Base-by-base conservation (phyloP, 306 rosid species). In the Vigna unguiculata region DNA sequence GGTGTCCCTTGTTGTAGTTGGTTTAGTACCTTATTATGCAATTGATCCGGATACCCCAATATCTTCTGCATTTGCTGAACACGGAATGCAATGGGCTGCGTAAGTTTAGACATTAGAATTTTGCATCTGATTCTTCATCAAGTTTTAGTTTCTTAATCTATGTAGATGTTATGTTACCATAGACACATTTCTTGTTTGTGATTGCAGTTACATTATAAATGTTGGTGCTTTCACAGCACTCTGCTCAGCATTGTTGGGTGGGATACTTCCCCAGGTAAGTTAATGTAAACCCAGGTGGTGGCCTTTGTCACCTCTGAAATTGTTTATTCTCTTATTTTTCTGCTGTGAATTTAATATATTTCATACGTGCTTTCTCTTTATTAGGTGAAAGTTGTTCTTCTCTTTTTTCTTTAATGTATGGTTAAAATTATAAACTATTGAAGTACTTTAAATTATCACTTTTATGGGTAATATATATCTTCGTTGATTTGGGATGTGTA, bases 31-130 rank as follows among this genome's bases (percentile, higher is more conserved):
- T 67, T 95, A 92, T 77, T 72, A 90, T 79, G 92, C 83, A 32
- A 89, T 95, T 81, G 85, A 95, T 86, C 99, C 96, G 2, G 99
- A 95, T 79, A 95, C 97, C 12, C 99, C 99, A 28, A 90, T 95
- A 75, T 92, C 99, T 6, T 75, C 89, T 76, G 97, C 99, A 57
- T 92, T 95, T 87, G 79, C 96, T 69, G 74, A 71, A 46, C 85
- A 90, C 60, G 99, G 97, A 73, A 75, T 95, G 92, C 86, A 89
- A 62, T 92, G 99, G 98, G 97, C 97, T 14, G 96, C 86, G 97
- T 95, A 83, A 90, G 97, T 85, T 59, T 67, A 51, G 43, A 38
- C 43, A 38, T 38, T 8, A 38, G 54, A 74, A 25, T 41, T 60
- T 69, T 58, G 69, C 25, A 79, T 64, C 11, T 78, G 9, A 5